Percentiles rank a stretch among this genome's conserved stretches.
Evolutionary conservation across 2,329 filamentous ascomycete species (phyloP).

Genomic region (Calonectria pauciramosa): DNA sequence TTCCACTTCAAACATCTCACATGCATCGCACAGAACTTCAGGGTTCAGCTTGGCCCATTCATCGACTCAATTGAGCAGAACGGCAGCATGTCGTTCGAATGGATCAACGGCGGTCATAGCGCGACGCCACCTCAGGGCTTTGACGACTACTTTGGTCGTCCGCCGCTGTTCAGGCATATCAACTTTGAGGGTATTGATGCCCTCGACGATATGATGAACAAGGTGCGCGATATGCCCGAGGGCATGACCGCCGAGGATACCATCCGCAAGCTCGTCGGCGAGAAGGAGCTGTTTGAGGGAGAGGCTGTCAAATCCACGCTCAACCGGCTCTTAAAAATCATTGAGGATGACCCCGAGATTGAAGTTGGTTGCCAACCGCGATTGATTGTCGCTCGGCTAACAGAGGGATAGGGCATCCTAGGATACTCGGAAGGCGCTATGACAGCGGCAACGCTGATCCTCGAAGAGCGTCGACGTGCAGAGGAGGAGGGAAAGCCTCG

Average conservation of each 20-base stretch:
- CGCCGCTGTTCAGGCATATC: slow-evolving; percentile 69
- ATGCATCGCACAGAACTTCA: slow-evolving; percentile 61
- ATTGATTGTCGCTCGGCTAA: neutral
- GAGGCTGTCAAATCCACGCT: slow-evolving; percentile 35
- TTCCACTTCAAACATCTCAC: slow-evolving; percentile 1
- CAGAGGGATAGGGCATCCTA: slow-evolving; percentile 59
- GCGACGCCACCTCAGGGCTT: slow-evolving; percentile 67
- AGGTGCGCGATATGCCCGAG: slow-evolving; percentile 68
- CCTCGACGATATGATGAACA: slow-evolving; percentile 62
- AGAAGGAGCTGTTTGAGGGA: slow-evolving; percentile 37
- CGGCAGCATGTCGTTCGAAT: slow-evolving; percentile 56
- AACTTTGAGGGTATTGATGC: slow-evolving; percentile 59
- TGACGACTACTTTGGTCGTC: slow-evolving; percentile 69
- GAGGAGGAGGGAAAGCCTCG: slow-evolving; percentile 49
- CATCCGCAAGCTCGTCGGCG: slow-evolving; percentile 63
- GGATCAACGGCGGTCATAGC: slow-evolving; percentile 64
- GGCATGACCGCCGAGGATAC: slow-evolving; percentile 68
- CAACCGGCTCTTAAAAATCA: slow-evolving; percentile 54
- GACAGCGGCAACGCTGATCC: slow-evolving; percentile 65
- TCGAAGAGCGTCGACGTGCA: slow-evolving; percentile 62
- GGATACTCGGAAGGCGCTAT: slow-evolving; percentile 74
- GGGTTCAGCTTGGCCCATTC: slow-evolving; percentile 63
- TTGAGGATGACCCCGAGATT: slow-evolving; percentile 57
- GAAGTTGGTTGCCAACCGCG: slow-evolving; percentile 33
- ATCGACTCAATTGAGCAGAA: slow-evolving; percentile 36